Percentiles rank a stretch among this genome's conserved stretches.
Evolutionary conservation across 1,139 yeast species (phyloP).

Genomic region (Yamadazyma triangularis): DNA sequence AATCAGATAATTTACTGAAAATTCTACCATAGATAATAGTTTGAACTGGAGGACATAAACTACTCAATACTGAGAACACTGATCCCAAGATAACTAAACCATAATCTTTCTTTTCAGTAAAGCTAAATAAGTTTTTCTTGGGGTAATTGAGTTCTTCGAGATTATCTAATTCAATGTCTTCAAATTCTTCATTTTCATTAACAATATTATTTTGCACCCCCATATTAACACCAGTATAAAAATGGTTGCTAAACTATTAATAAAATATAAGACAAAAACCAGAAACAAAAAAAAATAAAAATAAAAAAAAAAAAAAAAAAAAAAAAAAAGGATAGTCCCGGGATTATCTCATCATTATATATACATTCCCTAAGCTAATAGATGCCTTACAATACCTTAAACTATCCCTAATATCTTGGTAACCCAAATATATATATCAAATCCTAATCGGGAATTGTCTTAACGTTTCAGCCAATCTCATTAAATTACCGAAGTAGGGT

Average conservation of each 20-base stretch:
- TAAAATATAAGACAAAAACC: no score
- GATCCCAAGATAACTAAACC: slow-evolving; percentile 19
- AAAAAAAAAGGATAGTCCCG: neutral
- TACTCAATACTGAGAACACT: slow-evolving; percentile 29
- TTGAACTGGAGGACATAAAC: slow-evolving; percentile 56
- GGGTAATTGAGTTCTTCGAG: slow-evolving; percentile 1
- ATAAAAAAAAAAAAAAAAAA: no score
- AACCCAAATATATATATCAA: no score
- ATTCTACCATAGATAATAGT: slow-evolving; percentile 65
- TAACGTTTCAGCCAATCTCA: slow-evolving; percentile 10
- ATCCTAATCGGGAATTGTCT: no score
- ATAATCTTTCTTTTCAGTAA: slow-evolving; percentile 19
- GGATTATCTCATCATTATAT: no score
- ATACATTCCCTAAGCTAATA: no score
- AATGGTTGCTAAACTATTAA: no score
- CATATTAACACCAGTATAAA: no score
- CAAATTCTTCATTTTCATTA: neutral
- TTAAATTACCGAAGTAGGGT: slow-evolving; percentile 10
- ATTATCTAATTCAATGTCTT: slow-evolving; percentile 5
- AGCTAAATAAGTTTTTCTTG: slow-evolving; percentile 22
- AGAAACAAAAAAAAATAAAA: no score
- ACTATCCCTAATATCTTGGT: no score
- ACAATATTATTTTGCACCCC: no score
- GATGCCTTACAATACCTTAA: no score
- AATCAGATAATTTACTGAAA: slow-evolving; percentile 47